These are phyloP conservation scores for Phytophthora quininea DNA, from an alignment of 352 stramenopile genomes.

Conservation along the genomic window DNA sequence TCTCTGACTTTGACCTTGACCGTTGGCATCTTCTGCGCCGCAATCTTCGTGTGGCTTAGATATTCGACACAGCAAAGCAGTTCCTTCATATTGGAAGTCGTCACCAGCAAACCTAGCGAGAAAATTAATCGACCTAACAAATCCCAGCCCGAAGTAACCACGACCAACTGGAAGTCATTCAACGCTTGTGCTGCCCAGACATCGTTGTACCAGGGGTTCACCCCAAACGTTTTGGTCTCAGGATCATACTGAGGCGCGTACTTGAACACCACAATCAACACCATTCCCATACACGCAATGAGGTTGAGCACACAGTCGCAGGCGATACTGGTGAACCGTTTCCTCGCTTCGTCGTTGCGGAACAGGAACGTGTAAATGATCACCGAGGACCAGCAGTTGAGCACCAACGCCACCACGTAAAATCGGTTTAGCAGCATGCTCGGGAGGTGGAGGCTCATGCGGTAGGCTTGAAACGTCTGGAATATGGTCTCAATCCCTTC, in stretches of 20 bases:
- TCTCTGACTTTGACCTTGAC: neutral
- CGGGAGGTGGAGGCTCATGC: conserved; percentile 23
- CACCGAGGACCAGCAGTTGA: conserved; percentile 23
- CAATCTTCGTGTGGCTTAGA: too few relatives aligned
- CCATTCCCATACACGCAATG: conserved; percentile 20
- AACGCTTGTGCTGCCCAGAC: conserved; percentile 11
- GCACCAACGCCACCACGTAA: conserved; percentile 18
- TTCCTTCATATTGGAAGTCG: conserved; percentile 17
- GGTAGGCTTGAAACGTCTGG: conserved; percentile 25
- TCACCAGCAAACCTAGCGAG: conserved; percentile 18
- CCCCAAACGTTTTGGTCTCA: conserved; percentile 6
- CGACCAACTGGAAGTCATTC: conserved; percentile 22
- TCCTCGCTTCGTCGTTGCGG: conserved; percentile 1
- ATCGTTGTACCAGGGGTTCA: conserved; percentile 19
- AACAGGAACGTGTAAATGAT: conserved; percentile 6
- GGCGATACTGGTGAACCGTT: conserved; percentile 14
- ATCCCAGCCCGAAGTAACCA: conserved; percentile 27
- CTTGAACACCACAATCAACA: conserved; percentile 13
- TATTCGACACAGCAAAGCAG: neutral
- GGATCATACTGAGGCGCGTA: conserved; percentile 16
- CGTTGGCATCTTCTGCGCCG: neutral
- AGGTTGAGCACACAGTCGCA: conserved; percentile 15
- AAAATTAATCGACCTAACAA: conserved; percentile 20
- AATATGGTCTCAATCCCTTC: conserved; percentile 18
- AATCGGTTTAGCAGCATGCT: conserved; percentile 22